Evolutionary conservation across 2,329 filamentous ascomycete species (phyloP), one percentile per base, ranked within the genome.

Genomic region (Amauroascus niger): DNA sequence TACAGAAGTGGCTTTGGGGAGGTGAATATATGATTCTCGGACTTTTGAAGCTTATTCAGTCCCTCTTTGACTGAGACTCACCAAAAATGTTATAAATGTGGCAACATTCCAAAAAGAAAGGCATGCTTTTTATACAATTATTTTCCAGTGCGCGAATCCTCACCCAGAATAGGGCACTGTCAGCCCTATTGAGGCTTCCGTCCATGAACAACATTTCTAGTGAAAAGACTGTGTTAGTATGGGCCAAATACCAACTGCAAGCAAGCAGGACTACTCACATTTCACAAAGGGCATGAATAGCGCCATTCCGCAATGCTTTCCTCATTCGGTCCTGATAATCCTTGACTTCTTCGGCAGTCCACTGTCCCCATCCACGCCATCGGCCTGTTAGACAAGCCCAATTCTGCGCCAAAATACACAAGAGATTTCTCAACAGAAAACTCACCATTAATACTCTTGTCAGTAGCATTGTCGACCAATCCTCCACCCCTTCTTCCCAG

Each of bases 281-380:
- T 30, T 52, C 49, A 22, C 1, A 24, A 28, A 49, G 62, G 22
- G 62, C 59, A 44, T 60, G 62, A 3, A 59, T 62, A 14, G 55
- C 52, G 14, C 57, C 60, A 35, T 63, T 60, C 13, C 59, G 57
- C 18, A 63, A 54, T 6, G 41, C 51, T n/a, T 56, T 52, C 26
- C 60, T 61, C 62, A 64, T 63, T 41, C 61, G 55, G 13, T 59
- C 60, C 14, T 64, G 58, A 28, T 58, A 59, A 1, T 62, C 16
- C 50, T 62, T 62, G 1, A 62, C 57, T 14, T 58, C 57, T 30
- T 60, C 59, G 40, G 61, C 62, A 3, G 58, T 59, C 62, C 62
- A 64, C 43, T 60, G 40, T n/a, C n/a, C 11, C 9, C 44, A 32
- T 32, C 26, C 3, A 47, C n/a, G 7, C 33, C n/a, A n/a, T n/a